Evolutionary conservation across 495 filamentous ascomycete genomes (phyloP).

Genomic region (Glonium stellatum): DNA sequence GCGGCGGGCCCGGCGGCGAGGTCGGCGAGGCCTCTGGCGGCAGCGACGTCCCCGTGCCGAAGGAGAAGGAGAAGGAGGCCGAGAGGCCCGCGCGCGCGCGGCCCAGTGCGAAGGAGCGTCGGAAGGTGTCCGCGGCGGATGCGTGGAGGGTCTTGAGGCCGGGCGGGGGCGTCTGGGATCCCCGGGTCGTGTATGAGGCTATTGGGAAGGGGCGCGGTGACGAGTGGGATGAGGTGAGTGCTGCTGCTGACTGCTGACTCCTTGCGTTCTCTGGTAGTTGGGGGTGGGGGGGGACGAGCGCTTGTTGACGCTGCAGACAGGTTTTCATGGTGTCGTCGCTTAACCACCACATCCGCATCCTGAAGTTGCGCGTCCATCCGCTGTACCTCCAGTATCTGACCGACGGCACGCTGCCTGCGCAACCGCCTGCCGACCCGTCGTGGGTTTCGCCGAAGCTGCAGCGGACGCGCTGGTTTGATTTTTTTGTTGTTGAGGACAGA

Average conservation of each 20-base stretch:
- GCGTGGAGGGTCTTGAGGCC: constrained; percentile 35
- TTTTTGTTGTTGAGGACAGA: constrained; percentile 62
- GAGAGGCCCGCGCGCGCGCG: constrained; percentile 7
- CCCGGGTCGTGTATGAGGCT: constrained; percentile 60
- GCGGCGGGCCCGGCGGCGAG: constrained; percentile 45
- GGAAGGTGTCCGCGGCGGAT: constrained; percentile 27
- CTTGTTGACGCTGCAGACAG: constrained; percentile 38
- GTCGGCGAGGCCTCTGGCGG: constrained; percentile 37
- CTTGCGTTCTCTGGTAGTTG: no score
- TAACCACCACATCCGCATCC: constrained; percentile 73
- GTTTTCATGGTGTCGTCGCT: constrained; percentile 76
- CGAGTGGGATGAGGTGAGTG: constrained; percentile 51
- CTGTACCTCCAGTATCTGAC: constrained; percentile 53
- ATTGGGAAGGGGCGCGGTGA: constrained; percentile 55
- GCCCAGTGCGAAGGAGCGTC: constrained; percentile 12
- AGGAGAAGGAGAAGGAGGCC: constrained; percentile 8
- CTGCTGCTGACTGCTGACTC: no score
- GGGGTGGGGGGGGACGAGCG: not conserved
- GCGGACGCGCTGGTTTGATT: constrained; percentile 71
- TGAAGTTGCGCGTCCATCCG: constrained; percentile 65
- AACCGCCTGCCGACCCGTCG: constrained; percentile 9
- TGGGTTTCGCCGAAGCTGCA: constrained; percentile 49
- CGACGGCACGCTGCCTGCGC: constrained; percentile 21
- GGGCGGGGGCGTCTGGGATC: constrained; percentile 59
- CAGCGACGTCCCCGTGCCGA: constrained; percentile 36